phyloP scores from a whole-genome alignment of 2,329 filamentous ascomycete genomes.

The Venturia carpophila region DNA sequence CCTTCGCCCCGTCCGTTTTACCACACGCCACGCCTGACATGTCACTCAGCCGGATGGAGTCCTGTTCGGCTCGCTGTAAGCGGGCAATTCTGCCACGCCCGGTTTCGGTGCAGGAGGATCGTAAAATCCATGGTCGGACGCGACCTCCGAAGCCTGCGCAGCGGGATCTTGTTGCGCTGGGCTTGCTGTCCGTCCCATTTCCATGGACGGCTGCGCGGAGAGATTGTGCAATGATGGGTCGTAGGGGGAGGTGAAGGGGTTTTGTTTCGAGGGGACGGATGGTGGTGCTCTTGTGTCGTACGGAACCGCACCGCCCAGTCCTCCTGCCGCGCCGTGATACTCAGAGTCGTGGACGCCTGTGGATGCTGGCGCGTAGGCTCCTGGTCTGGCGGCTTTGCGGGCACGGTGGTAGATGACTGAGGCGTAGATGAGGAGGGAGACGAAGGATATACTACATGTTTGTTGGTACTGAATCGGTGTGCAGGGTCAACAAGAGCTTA shows the following conservation, averaged over 20 bases:
- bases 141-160: neutral
- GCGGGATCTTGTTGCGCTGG: neutral
- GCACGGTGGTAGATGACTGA: constrained; percentile 30
- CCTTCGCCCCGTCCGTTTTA: neutral
- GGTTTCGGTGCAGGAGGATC: neutral
- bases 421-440: constrained; percentile 36
- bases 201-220: neutral
- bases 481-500: constrained; percentile 24
- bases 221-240: neutral
- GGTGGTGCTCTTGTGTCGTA: neutral
- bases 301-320: neutral
- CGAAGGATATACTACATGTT: constrained; percentile 22
- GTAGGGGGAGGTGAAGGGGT: neutral
- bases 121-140: neutral
- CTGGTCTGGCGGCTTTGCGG: constrained; percentile 30
- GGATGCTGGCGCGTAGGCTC: constrained; percentile 28
- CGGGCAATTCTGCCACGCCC: neutral
- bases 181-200: neutral
- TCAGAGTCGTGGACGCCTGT: constrained; percentile 22
- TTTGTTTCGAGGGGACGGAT: neutral
- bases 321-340: neutral
- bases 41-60: neutral
- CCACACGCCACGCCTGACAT: neutral
- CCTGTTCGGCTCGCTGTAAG: neutral
- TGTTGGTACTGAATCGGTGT: constrained; percentile 1